Conservation (phyloP, 2,329 filamentous ascomycete genomes). For the Trichoderma sp. region DNA sequence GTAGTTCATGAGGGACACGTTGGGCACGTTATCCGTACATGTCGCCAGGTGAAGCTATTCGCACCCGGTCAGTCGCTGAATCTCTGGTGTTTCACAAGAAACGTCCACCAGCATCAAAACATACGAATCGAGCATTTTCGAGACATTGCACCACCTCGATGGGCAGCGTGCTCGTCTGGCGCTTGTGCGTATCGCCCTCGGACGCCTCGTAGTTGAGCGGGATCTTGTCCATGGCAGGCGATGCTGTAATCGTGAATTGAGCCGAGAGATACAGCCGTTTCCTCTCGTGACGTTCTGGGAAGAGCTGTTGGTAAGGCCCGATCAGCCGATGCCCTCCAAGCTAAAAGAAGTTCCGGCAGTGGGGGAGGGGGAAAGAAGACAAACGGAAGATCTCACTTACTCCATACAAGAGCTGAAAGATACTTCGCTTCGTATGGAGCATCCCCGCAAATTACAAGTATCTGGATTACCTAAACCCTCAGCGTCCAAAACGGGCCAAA, state of each 20-base stretch:
- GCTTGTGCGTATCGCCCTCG: conserved; percentile 70
- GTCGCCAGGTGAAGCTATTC: conserved; percentile 90
- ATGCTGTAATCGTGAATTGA: background rate
- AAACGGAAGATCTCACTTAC: background rate
- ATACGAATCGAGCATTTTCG: conserved; percentile 91
- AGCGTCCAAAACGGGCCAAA: background rate
- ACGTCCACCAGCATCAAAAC: conserved; percentile 51
- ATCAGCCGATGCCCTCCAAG: background rate
- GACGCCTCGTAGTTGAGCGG: conserved; percentile 76
- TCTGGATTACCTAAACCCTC: background rate
- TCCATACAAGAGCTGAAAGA: background rate
- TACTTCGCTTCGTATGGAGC: background rate
- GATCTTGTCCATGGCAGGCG: conserved; percentile 58
- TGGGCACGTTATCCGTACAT: conserved; percentile 77
- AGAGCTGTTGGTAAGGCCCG: background rate
- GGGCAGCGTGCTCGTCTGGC: conserved; percentile 70
- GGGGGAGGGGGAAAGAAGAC: background rate
- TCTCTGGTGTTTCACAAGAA: background rate
- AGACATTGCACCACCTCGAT: conserved; percentile 86
- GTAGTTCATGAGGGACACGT: conserved; percentile 98
- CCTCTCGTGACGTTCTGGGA: background rate
- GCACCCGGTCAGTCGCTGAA: background rate
- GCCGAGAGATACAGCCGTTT: conserved; percentile 5
- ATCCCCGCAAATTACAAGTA: background rate
- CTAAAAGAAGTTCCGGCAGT: background rate